Evolutionary conservation across 805 yeast genomes (phyloP), one percentile per base, ranked within the genome.

Genomic region (Metschnikowia dekortorum): DNA sequence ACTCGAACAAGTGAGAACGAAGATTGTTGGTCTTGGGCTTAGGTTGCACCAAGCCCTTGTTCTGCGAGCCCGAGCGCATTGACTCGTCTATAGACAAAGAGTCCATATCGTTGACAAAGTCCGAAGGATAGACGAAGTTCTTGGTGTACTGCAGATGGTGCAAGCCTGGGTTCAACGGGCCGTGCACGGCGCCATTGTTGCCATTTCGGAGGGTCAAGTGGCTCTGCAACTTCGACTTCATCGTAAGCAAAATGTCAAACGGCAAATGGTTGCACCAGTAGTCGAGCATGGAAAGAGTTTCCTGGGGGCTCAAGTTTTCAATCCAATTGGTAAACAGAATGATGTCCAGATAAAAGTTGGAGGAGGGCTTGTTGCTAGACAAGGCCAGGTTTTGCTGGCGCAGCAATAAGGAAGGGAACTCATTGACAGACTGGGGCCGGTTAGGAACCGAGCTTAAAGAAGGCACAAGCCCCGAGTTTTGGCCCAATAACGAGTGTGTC

Each of bases 201-300:
- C 39, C 39, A 3, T 34, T 41, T 31, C 32, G 45, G 14, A 41
- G 46, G 6, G 50, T 44, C 55, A 73, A 63, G 54, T 68, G 71
- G 43, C 50, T 62, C 51, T 79, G 83, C 49, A 81, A 56, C 55
- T 74, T 76, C 31, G 75, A 60, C 60, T 74, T 77, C 49, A 82
- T 76, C 45, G 80, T 71, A 34, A 73, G 67, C 53, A 81, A 63
- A 13, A 78, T 75, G 54, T 82, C 85, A 49, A 78, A 75, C 8
- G 81, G 76, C 55, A 82, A 64, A 51, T 70, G 69, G 43, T 74
- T 67, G 51, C 83, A 68, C 62, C 82, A 65, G 60, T 79, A 76
- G 57, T 81, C 85, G 52, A 81, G 71, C 64, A 80, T 76, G 45
- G 78, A 68, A 49, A 77, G 68, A 55, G 73, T 79, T 53, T 82